Percentiles rank a stretch among this genome's conserved stretches.
Conservation (phyloP, 2,329 filamentous ascomycete genomes). For the Plenodomus lindquistii region DNA sequence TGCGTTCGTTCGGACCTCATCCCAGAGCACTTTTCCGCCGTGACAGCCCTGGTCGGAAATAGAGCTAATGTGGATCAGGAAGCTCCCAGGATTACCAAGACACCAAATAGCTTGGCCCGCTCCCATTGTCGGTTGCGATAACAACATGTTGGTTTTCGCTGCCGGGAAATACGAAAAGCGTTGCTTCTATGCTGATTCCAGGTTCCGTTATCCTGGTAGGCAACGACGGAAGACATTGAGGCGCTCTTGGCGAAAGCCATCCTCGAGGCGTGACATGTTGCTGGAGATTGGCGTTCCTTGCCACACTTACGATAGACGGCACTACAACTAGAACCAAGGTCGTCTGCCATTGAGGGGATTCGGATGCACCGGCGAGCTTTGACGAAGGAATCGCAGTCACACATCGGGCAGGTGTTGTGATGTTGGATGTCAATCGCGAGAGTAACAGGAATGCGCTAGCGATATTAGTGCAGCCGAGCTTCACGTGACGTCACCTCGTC, state of each 20-base stretch:
- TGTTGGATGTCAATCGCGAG: too few relatives aligned
- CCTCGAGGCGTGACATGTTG: neutral
- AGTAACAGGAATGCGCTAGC: too few relatives aligned
- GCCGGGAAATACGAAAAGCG: neutral
- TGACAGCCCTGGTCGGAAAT: neutral
- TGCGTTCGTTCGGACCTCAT: neutral
- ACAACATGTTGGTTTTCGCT: neutral
- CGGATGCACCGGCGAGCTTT: too few relatives aligned
- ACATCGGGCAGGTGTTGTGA: too few relatives aligned
- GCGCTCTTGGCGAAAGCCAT: neutral
- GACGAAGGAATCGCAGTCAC: too few relatives aligned
- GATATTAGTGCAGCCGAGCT: too few relatives aligned
- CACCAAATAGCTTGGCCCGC: neutral
- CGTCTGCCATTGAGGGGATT: too few relatives aligned
- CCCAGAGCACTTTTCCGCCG: neutral
- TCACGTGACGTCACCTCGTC: too few relatives aligned
- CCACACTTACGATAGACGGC: too few relatives aligned
- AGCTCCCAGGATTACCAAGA: neutral
- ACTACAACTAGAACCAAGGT: too few relatives aligned
- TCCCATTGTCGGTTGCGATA: neutral
- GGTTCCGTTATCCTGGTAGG: neutral
- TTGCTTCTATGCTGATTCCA: neutral
- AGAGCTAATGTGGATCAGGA: slow-evolving; percentile 3
- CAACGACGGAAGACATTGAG: neutral
- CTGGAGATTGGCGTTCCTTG: neutral